Percentiles rank a stretch among this genome's conserved stretches.
Evolutionary conservation across 1,284 basidiomycete genomes (phyloP).

Genomic region (Quambalaria eucalypti): DNA sequence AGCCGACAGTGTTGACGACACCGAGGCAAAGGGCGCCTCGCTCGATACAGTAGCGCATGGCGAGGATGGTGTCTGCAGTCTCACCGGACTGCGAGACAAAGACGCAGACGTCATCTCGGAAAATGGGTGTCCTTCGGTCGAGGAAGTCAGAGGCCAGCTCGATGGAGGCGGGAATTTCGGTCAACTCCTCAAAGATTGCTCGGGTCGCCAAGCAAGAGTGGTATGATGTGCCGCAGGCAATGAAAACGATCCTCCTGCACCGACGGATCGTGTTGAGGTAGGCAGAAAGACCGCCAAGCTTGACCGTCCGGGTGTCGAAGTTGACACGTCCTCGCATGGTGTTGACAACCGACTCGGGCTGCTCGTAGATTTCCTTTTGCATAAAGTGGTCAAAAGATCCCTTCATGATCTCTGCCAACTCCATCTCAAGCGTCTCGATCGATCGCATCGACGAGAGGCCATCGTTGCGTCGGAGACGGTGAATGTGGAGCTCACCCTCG

Average conservation of each 20-base stretch:
- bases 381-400: constrained; percentile 99
- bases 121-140: constrained; percentile 97
- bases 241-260: constrained; percentile 88
- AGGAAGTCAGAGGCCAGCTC: constrained; percentile 98
- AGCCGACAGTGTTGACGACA: constrained; percentile 97
- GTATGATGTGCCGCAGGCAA: constrained; percentile 94
- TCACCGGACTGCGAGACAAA: constrained; percentile 97
- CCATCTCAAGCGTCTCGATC: constrained; percentile 97
- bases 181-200: constrained; percentile 96
- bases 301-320: constrained; percentile 86
- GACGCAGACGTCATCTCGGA: constrained; percentile 95
- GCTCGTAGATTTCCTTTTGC: constrained; percentile 99
- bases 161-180: constrained; percentile 94
- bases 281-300: constrained; percentile 85
- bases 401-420: constrained; percentile 99
- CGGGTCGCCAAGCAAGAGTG: constrained; percentile 97
- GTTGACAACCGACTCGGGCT: constrained; percentile 98
- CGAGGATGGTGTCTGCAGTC: constrained; percentile 95
- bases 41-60: constrained; percentile 91
- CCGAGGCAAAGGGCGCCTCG: constrained; percentile 86
- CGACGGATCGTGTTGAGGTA: constrained; percentile 94
- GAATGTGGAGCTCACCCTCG: constrained; percentile 92
- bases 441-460: constrained; percentile 72
- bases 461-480: constrained; percentile 83
- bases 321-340: constrained; percentile 99